Evolutionary conservation across 257 asterid species (phyloP).

Genomic region (Solanum boliviense): DNA sequence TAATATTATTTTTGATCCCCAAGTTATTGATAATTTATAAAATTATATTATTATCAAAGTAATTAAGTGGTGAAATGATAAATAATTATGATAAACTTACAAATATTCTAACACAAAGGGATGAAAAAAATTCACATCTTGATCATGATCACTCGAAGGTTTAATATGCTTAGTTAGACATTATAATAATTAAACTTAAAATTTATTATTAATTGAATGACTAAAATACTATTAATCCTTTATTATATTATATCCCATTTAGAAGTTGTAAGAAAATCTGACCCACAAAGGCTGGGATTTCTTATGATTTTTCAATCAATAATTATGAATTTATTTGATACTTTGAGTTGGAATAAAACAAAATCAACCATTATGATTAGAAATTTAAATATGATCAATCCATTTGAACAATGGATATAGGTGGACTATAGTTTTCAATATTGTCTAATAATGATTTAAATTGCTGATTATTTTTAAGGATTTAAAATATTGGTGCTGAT

Average conservation of each 20-base stretch:
- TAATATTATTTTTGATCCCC: background rate
- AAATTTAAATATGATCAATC: background rate
- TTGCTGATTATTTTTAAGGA: background rate
- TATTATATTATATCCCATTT: background rate
- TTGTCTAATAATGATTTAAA: background rate
- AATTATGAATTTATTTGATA: background rate
- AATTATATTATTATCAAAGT: background rate
- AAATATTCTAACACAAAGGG: background rate
- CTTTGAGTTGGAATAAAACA: background rate
- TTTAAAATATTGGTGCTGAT: background rate
- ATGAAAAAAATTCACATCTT: background rate
- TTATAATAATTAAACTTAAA: background rate
- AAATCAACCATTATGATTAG: background rate
- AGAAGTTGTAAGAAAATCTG: background rate
- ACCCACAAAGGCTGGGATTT: background rate
- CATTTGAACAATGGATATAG: background rate
- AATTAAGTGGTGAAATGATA: background rate
- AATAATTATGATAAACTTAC: background rate
- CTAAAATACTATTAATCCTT: background rate
- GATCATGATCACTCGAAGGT: background rate
- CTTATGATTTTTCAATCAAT: background rate
- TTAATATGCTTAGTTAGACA: background rate
- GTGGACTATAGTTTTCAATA: background rate
- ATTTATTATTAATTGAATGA: background rate
- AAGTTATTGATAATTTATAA: background rate